These are phyloP conservation scores for Zoysia matrella DNA, from an alignment of 202 grass and related monocot genomes.

Conservation along the genomic window DNA sequence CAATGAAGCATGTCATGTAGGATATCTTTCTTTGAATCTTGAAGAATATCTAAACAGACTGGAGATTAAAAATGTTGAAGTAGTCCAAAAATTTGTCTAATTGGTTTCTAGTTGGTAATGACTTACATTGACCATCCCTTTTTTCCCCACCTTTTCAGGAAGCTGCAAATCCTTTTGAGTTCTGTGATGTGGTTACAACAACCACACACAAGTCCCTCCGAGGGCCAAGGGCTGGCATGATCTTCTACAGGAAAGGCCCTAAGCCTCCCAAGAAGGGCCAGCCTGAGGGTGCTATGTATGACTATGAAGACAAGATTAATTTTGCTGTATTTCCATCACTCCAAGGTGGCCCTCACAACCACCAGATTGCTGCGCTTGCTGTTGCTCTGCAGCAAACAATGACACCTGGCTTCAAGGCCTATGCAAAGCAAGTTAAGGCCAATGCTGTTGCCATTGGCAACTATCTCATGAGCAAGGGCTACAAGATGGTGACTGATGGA, in stretches of 20 bases:
- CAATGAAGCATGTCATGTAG: not conserved
- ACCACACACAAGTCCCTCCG: conserved; percentile 96
- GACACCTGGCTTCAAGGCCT: conserved; percentile 90
- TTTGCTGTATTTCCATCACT: conserved; percentile 95
- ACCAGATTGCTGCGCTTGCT: conserved; percentile 94
- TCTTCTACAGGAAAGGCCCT: conserved; percentile 97
- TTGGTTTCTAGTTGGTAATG: not conserved
- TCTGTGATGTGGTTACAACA: conserved; percentile 91
- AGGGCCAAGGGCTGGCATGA: conserved; percentile 95
- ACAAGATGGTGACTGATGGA: conserved; percentile 97
- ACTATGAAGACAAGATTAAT: conserved; percentile 96
- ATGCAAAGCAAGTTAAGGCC: conserved; percentile 88
- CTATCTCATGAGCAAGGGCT: conserved; percentile 97
- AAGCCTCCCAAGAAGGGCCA: conserved; percentile 97
- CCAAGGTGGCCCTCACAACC: conserved; percentile 97
- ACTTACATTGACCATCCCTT: not conserved
- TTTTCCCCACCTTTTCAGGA: conserved; percentile 56
- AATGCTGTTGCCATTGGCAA: conserved; percentile 93
- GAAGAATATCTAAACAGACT: not conserved
- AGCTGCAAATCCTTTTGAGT: conserved; percentile 95
- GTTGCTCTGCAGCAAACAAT: conserved; percentile 81
- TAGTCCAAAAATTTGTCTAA: not conserved
- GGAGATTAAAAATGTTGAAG: conserved; percentile 2
- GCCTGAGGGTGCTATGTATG: conserved; percentile 82
- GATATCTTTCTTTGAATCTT: conserved; percentile 8